A percentile compares a stretch with the other conserved stretches of the same genome.
These are phyloP conservation scores for Neurospora sp. DNA, from an alignment of 495 filamentous ascomycete genomes.

Conservation along the genomic window DNA sequence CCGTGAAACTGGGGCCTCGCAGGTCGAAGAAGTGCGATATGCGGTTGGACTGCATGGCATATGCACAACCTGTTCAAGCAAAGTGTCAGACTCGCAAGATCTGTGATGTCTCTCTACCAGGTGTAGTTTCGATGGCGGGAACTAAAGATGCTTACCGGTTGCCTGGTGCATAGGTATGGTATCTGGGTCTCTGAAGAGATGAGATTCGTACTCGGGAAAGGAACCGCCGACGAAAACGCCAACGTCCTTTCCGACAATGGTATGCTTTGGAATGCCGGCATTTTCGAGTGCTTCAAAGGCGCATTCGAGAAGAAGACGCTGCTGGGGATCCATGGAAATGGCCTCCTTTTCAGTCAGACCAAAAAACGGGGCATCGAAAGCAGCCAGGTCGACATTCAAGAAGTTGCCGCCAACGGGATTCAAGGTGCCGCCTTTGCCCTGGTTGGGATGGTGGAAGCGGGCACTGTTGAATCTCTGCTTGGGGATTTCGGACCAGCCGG, in stretches of 20 bases:
- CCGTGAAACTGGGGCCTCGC: conserved; percentile 54
- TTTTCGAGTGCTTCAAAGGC: conserved; percentile 83
- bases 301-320: conserved; percentile 67
- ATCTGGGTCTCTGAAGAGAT: conserved; percentile 69
- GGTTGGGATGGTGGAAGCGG: conserved; percentile 66
- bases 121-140: neutral
- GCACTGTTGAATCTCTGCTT: conserved; percentile 58
- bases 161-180: conserved; percentile 40
- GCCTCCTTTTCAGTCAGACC: conserved; percentile 66
- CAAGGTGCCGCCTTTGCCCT: conserved; percentile 60
- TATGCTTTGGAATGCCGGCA: conserved; percentile 73
- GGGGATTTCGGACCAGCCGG: conserved; percentile 51
- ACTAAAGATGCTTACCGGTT: conserved; percentile 22
- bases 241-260: conserved; percentile 62
- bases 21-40: conserved; percentile 50
- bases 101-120: neutral
- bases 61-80: conserved; percentile 31
- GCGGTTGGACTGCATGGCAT: conserved; percentile 52
- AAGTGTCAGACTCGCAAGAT: neutral
- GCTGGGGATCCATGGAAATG: conserved; percentile 74
- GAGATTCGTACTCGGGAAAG: conserved; percentile 75
- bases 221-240: conserved; percentile 82
- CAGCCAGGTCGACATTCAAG: conserved; percentile 56
- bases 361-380: conserved; percentile 82
- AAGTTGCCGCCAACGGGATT: conserved; percentile 74